Evolutionary conservation across 179 eudicot species (phyloP).

Genomic region (Silene vulgaris): DNA sequence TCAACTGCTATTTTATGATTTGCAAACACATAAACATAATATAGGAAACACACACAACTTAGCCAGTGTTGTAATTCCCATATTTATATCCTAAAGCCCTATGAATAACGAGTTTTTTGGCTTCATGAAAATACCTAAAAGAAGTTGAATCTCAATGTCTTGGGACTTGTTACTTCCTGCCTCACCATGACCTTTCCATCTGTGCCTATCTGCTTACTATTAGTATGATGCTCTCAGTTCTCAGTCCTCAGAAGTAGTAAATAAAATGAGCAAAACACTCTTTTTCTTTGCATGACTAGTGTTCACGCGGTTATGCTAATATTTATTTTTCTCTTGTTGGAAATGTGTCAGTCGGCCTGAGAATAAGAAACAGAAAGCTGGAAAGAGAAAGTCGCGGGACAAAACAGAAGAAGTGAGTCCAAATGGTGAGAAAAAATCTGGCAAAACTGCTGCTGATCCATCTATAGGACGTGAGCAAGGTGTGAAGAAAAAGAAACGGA

Average conservation of each 20-base stretch:
- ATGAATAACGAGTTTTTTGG: neutral
- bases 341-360: conserved; percentile 26
- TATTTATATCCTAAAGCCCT: neutral
- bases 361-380: conserved; percentile 22
- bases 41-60: neutral
- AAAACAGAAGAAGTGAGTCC: conserved; percentile 18
- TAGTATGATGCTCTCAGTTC: neutral
- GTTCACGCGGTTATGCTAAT: neutral
- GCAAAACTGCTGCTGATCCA: too few species aligned
- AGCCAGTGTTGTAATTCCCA: neutral
- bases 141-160: neutral
- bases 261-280: neutral
- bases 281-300: neutral
- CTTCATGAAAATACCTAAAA: neutral
- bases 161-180: too few species aligned
- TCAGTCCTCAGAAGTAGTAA: neutral
- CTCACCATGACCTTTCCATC: too few species aligned
- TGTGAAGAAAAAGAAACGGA: too few species aligned
- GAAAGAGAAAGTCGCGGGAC: conserved; percentile 20
- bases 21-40: too few species aligned
- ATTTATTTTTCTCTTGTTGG: neutral
- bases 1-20: too few species aligned
- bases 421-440: conserved; percentile 9
- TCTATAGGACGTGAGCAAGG: too few species aligned
- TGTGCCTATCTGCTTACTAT: neutral